Evolutionary conservation across 2,329 filamentous ascomycete genomes (phyloP).

Genomic region (Fusarium abutilonis): DNA sequence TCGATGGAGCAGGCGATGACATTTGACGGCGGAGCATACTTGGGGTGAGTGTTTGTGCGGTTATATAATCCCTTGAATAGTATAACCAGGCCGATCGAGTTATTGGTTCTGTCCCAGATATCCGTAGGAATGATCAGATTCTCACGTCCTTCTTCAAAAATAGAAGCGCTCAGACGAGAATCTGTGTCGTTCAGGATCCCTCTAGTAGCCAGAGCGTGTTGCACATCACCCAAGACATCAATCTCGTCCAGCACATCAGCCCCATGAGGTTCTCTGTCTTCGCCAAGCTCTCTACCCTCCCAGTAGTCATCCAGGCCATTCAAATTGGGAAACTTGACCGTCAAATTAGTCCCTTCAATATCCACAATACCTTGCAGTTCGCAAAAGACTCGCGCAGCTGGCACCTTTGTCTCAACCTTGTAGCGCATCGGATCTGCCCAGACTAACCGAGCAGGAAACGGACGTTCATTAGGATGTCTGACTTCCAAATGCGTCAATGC

Average conservation of each 20-base stretch:
- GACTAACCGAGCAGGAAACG: background rate
- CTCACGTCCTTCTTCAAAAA: slow-evolving; percentile 3
- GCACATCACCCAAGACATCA: background rate
- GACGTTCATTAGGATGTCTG: background rate
- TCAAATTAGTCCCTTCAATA: background rate
- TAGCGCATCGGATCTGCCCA: background rate
- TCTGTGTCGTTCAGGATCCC: background rate
- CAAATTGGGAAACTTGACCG: slow-evolving; percentile 2
- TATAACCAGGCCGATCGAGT: background rate
- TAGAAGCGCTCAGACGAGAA: background rate
- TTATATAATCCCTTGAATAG: background rate
- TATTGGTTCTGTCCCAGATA: background rate
- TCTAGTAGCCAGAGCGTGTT: background rate
- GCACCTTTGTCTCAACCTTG: slow-evolving; percentile 1
- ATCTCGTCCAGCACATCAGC: background rate
- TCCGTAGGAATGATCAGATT: background rate
- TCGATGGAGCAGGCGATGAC: slow-evolving; percentile 1
- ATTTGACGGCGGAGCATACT: background rate
- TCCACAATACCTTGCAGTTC: background rate
- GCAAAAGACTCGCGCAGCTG: slow-evolving; percentile 7
- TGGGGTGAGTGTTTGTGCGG: background rate
- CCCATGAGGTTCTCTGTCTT: background rate
- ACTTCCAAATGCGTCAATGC: background rate
- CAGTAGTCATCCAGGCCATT: background rate
- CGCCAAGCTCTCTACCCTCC: background rate